These are phyloP conservation scores for Canavalia ensiformis DNA, from an alignment of 306 rosid genomes.

Conservation along the genomic window DNA sequence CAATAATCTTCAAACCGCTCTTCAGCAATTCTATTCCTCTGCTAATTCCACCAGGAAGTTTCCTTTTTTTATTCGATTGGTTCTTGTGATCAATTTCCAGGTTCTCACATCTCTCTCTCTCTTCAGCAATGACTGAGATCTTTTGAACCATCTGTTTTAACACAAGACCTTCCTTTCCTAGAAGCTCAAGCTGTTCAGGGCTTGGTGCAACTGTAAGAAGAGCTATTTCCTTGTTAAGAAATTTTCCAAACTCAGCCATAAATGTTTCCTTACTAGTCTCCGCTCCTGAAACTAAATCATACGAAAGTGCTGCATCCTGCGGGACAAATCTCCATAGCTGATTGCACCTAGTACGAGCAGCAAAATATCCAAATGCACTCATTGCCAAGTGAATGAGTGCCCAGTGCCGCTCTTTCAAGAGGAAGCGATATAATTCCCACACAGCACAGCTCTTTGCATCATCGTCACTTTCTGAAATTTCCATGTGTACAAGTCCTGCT, in stretches of 20 bases:
- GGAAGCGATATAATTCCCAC: constrained; percentile 75
- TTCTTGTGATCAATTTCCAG: constrained; percentile 60
- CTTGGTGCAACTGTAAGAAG: constrained; percentile 62
- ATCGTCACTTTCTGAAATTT: constrained; percentile 65
- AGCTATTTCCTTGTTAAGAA: constrained; percentile 79
- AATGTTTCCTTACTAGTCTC: constrained; percentile 66
- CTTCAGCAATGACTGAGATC: constrained; percentile 52
- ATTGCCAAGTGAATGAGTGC: constrained; percentile 80
- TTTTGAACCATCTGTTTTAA: constrained; percentile 68
- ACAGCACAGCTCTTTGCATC: constrained; percentile 66
- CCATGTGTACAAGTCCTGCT: constrained; percentile 71
- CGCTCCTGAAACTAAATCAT: constrained; percentile 65
- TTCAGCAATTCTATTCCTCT: constrained; percentile 81
- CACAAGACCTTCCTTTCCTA: constrained; percentile 69
- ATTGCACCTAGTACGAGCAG: constrained; percentile 66
- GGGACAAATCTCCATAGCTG: constrained; percentile 91
- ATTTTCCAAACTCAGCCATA: constrained; percentile 67
- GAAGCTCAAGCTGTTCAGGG: constrained; percentile 73
- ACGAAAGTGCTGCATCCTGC: constrained; percentile 82
- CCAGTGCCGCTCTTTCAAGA: constrained; percentile 88
- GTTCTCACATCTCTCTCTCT: constrained; percentile 50
- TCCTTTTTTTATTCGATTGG: constrained; percentile 73
- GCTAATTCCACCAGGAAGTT: constrained; percentile 74
- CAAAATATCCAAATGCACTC: constrained; percentile 80
- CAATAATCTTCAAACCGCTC: constrained; percentile 75